Conservation (phyloP, 192 early-diverging fungal species). For the Ambispora gerdemannii region DNA sequence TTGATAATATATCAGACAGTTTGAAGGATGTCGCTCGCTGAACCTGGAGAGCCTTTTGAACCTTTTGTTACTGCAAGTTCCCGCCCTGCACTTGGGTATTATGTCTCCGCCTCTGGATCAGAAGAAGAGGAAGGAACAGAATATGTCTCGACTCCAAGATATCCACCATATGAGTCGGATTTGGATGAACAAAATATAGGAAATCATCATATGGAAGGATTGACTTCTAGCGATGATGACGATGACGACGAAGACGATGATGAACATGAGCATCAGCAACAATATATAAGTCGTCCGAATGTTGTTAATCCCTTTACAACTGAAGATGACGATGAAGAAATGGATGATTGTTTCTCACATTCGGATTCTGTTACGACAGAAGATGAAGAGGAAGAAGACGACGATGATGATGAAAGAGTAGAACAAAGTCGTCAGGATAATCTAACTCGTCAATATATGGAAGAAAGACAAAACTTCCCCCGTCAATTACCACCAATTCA, state of each 20-base stretch:
- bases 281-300: neutral
- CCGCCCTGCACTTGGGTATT: neutral
- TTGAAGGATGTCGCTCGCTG: neutral
- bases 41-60: neutral
- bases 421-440: neutral
- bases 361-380: slow-evolving; percentile 9
- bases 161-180: neutral
- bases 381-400: slow-evolving; percentile 1
- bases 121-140: no score
- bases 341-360: slow-evolving; percentile 16
- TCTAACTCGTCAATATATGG: neutral
- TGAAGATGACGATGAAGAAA: slow-evolving; percentile 23
- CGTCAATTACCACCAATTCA: slow-evolving; percentile 17
- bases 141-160: neutral
- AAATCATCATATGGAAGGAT: neutral
- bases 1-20: no score
- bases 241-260: neutral
- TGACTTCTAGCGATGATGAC: neutral
- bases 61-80: neutral
- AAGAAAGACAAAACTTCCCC: neutral
- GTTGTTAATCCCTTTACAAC: neutral
- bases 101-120: neutral
- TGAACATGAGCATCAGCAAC: no score
- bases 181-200: neutral
- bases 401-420: neutral